Base-by-base conservation (phyloP, 306 rosid species). In the Pyrus betulifolia region DNA sequence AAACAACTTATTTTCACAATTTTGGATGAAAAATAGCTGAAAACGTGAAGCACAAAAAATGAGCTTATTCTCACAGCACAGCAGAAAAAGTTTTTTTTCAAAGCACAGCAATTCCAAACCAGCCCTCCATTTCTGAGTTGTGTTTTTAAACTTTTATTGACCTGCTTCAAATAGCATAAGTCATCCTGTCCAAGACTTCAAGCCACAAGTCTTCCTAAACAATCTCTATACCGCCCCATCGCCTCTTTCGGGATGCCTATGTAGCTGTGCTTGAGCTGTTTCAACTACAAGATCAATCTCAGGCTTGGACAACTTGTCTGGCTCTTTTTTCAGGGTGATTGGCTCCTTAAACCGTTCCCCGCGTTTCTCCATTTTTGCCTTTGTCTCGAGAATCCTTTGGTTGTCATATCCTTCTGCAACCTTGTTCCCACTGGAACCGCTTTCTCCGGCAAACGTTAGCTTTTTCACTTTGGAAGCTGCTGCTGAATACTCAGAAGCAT, bases 331-430 rank as follows among this genome's bases (percentile, higher is more conserved):
- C 67, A 81, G 9, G 38, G 84, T 8, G 71, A 87, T 84, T 7
- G 92, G 84, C 81, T 83, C 89, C 89, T 84, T 89, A 82, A 91
- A 91, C 74, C 96, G 93, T 74, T 91, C 93, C 84, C 90, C 78
- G 5, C 96, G 92, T 76, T 86, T 89, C 91, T 89, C 93, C 93
- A 91, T 91, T 81, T 89, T 87, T n/a, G 87, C 92, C 75, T 86
- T 74, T 44, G 89, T 79, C 74, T 79, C 93, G 31, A 87, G 89
- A 86, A 91, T 86, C 83, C 84, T 80, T 74, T 83, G 87, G 57
- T 72, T 79, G 81, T 89, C 90, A 66, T 33, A 80, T 63, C 71
- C 78, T 67, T 75, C 82, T 14, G 23, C 74, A 52, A 59, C 75
- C 74, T 68, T 76, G 5, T 35, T 38, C 68, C 27, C 80, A 38